Evolutionary conservation across 441 rosid genomes (phyloP).

Genomic region (Adansonia gregorii): DNA sequence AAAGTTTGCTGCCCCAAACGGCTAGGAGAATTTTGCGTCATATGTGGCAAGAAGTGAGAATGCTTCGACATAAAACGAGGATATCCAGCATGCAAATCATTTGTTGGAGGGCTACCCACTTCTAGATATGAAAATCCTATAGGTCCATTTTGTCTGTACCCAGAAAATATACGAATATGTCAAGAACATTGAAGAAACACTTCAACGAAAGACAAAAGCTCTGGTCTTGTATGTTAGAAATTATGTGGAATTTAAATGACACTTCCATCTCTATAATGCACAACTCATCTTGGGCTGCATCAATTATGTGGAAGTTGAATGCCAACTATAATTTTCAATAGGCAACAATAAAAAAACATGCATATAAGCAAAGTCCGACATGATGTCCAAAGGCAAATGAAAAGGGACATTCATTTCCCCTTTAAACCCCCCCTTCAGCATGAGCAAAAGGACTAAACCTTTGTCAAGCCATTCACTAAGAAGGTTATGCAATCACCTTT

Average conservation of each 20-base stretch:
- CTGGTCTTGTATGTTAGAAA: not conserved
- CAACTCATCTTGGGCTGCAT: constrained; percentile 17
- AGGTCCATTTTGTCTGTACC: constrained; percentile 68
- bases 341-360: not conserved
- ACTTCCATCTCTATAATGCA: constrained; percentile 11
- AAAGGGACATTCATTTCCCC: not conserved
- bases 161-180: constrained; percentile 25
- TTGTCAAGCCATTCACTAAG: not conserved
- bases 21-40: constrained; percentile 83
- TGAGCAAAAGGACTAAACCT: constrained; percentile 2
- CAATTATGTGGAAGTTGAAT: constrained; percentile 9
- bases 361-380: constrained; percentile 9
- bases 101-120: constrained; percentile 72
- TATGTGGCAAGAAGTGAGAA: constrained; percentile 57
- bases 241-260: not conserved
- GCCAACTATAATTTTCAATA: not conserved
- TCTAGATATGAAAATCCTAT: constrained; percentile 62
- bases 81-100: constrained; percentile 69
- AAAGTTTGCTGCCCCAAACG: constrained; percentile 88
- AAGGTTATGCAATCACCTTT: constrained; percentile 55
- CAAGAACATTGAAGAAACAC: not conserved
- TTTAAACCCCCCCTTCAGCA: not conserved
- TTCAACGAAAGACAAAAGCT: constrained; percentile 25
- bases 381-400: not conserved
- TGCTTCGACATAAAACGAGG: constrained; percentile 66